Base-by-base conservation (phyloP, 768 basidiomycete species). In the Russula compacta region DNA sequence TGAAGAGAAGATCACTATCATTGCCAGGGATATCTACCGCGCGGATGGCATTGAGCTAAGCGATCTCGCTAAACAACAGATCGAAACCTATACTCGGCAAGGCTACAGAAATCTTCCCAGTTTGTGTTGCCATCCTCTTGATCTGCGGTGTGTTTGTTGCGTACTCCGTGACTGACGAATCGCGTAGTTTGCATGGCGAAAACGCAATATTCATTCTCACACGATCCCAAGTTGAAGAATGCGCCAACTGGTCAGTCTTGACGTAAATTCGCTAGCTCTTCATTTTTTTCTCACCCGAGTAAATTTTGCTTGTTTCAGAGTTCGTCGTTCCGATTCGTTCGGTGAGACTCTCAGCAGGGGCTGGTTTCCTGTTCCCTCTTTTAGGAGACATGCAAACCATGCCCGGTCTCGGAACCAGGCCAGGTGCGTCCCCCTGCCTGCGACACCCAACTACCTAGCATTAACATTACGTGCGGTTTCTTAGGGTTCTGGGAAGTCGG, bases 301-400 rank as follows among this genome's bases (percentile, higher is more conserved):
- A 19, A 11, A 2, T 56, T 58, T 44, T 42, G n/a, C 12, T 32
- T 19, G 53, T 55, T 24, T 6, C 64, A 84, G 95, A 92, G 32
- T 99, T 99, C 77, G 94, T 85, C 9, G 77, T 98, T 61, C 94
- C 95, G 29, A 92, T 99, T 71, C 84, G 91, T 36, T 84, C 85
- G 58, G 89, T 98, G 49, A 79, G 89, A 50, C 76, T 95, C 21
- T 89, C 91, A 7, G 97, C 93, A 6, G 95, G 95, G 46, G 94
- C 95, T 59, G 92, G 92, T 29, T 98, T 98, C 85, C 75, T 98
- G 65, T 97, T 95, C 73, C 95, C 95, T 24, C 82, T 98, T 64
- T 79, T 90, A n/a, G 92, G 90, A 42, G 92, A 95, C 72, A 98
- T 99, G 91, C 89, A 92, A 72, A 98, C 94, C 58, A 95, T 99